These are phyloP conservation scores for Arabidopsis lyrata DNA, from an alignment of 441 rosid genomes.

Conservation along the genomic window DNA sequence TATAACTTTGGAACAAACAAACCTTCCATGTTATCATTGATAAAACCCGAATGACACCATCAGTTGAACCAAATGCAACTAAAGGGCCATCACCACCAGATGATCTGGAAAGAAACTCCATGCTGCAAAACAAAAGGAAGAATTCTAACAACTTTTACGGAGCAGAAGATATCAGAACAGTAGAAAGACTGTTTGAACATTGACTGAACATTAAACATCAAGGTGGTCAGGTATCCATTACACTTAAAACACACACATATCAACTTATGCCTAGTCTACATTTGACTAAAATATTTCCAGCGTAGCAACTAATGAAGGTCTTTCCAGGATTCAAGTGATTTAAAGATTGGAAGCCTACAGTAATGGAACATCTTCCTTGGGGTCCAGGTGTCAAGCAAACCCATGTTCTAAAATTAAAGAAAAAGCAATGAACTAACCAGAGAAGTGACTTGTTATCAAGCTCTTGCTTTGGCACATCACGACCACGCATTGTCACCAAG, in stretches of 20 bases:
- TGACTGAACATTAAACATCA: constrained; percentile 16
- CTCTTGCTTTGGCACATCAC: constrained; percentile 96
- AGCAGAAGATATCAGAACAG: constrained; percentile 1
- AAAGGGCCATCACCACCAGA: constrained; percentile 91
- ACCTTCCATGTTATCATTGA: constrained; percentile 99
- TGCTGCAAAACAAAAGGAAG: constrained; percentile 59
- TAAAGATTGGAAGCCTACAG: constrained; percentile 3
- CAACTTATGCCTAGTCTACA: constrained; percentile 9
- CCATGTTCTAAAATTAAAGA: constrained; percentile 1
- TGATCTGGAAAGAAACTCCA: constrained; percentile 93
- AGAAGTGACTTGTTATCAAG: constrained; percentile 94
- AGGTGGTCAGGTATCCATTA: background rate
- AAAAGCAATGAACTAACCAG: constrained; percentile 61
- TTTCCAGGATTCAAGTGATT: constrained; percentile 7
- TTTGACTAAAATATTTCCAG: background rate
- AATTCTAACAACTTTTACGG: constrained; percentile 19
- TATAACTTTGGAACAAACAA: constrained; percentile 35
- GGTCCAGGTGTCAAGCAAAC: constrained; percentile 10
- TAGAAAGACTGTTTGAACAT: constrained; percentile 4
- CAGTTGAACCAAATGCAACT: constrained; percentile 97
- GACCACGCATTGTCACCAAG: constrained; percentile 97
- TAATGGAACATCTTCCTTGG: background rate
- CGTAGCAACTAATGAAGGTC: constrained; percentile 17
- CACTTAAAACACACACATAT: constrained; percentile 21
- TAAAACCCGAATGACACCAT: constrained; percentile 97